A percentile compares a stretch with the other conserved stretches of the same genome.
Evolutionary conservation across 148 eudicot species (phyloP).

Genomic region (Nepenthes gracilis): DNA sequence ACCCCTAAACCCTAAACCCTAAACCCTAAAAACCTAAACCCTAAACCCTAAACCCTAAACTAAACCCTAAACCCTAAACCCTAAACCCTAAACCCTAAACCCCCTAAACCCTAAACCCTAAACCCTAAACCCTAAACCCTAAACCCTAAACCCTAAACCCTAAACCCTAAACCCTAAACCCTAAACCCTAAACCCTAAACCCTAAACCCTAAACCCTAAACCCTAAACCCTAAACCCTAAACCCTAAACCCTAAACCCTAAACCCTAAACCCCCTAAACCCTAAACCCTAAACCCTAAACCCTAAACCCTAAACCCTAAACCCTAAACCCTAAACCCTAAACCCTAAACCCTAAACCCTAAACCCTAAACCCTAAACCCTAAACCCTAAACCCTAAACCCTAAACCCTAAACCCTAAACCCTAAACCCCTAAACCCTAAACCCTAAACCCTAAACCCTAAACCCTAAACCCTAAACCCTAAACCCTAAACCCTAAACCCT

Average conservation of each 20-base stretch:
- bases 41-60: conserved; percentile 12
- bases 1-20: conserved; percentile 3
- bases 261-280: conserved; percentile 15
- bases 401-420: too few relatives aligned
- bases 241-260: conserved; percentile 12
- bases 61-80: too few relatives aligned
- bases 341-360: conserved; percentile 20
- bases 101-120: conserved; percentile 17
- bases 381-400: conserved; percentile 11
- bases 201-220: conserved; percentile 15
- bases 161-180: conserved; percentile 11
- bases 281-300: conserved; percentile 6
- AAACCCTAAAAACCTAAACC: conserved; percentile 5
- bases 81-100: conserved; percentile 15
- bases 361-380: conserved; percentile 15
- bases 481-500: too few relatives aligned
- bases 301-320: conserved; percentile 9
- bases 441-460: too few relatives aligned
- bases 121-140: conserved; percentile 7
- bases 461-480: too few relatives aligned
- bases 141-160: conserved; percentile 16
- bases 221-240: conserved; percentile 11
- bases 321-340: conserved; percentile 20
- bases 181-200: conserved; percentile 11
- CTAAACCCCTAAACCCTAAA: too few relatives aligned